Evolutionary conservation across 805 yeast species (phyloP).

Genomic region (Candida coleopterorum): DNA sequence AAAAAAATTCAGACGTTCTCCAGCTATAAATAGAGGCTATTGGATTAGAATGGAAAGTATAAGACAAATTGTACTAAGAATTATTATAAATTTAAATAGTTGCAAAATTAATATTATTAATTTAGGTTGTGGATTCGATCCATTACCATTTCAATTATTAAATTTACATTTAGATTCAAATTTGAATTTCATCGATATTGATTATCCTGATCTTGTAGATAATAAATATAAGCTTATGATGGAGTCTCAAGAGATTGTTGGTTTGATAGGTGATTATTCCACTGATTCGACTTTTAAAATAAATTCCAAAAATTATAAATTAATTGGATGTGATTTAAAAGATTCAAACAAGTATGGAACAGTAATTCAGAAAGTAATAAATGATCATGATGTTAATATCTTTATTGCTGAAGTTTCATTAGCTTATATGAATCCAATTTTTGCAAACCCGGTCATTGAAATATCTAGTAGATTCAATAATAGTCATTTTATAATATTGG

Average conservation of each 20-base stretch:
- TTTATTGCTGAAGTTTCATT: constrained; percentile 81
- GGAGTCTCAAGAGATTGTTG: constrained; percentile 40
- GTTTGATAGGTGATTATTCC: constrained; percentile 37
- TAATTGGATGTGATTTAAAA: constrained; percentile 66
- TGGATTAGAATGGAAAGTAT: constrained; percentile 78
- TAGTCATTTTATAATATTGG: constrained; percentile 61
- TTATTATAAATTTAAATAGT: constrained; percentile 27
- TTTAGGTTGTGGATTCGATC: constrained; percentile 72
- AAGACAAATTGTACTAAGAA: constrained; percentile 44
- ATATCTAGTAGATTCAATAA: constrained; percentile 40
- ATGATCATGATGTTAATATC: constrained; percentile 33
- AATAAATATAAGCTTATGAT: constrained; percentile 52
- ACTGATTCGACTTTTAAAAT: constrained; percentile 9
- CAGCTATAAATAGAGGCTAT: constrained; percentile 78
- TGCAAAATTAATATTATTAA: constrained; percentile 45
- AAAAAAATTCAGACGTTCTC: constrained; percentile 59
- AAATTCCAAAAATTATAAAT: constrained; percentile 43
- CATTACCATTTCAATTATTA: constrained; percentile 38
- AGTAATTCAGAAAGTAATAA: constrained; percentile 20
- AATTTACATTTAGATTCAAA: constrained; percentile 26
- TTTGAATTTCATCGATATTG: constrained; percentile 61
- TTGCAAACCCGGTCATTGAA: constrained; percentile 58
- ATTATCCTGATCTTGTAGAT: constrained; percentile 63
- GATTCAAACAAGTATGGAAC: constrained; percentile 33
- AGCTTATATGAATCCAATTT: constrained; percentile 68